Base-by-base conservation (phyloP, 257 asterid genomes). In the Plectranthus barbatus region DNA sequence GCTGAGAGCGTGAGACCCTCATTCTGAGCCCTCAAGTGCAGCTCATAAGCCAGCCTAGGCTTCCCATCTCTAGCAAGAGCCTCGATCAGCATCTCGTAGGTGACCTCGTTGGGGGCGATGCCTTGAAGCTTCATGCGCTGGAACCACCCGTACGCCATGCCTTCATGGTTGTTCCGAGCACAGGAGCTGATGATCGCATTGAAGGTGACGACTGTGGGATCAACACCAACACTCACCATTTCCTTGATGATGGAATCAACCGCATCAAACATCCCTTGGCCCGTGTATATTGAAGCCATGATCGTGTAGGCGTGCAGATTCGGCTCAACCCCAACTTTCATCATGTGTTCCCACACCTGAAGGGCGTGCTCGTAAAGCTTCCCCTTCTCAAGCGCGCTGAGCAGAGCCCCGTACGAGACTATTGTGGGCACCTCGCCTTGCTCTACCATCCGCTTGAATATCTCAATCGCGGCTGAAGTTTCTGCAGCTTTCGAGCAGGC, bases 361-460 rank as follows among this genome's bases (percentile, higher is more conserved):
- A 80, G 60, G 56, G 96, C 95, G 67, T 93, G 94, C 2, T 90
- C 91, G 19, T 90, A 93, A 20, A 92, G 89, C 45, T 81, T 82
- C 52, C 99, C 99, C 72, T 92, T 89, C 83, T 89, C 97, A 1
- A 92, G 91, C 4, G 99, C 94, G 14, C 99, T 89, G 18, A 89
- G 95, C 82, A 92, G 76, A 0, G 99, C 95, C 14, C 97, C 99
- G 3, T 92, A 92, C 24, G 99, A 89, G 21, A 92, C 41, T 29
- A 89, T 76, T 0, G 97, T 85, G 0, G 99, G 99, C 58, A 82
- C 89, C 73, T 86, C 95, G 0, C 99, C 96, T 26, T 75, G 79
- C 65, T 86, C 90, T 0, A 89, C 87, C 99, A 92, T 92, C 80
- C 99, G 87, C 72, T 80, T 86, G 72, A 92, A 92, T 52, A 92